Conservation (phyloP, 2,329 filamentous ascomycete genomes). For the Escovopsis sp. region DNA sequence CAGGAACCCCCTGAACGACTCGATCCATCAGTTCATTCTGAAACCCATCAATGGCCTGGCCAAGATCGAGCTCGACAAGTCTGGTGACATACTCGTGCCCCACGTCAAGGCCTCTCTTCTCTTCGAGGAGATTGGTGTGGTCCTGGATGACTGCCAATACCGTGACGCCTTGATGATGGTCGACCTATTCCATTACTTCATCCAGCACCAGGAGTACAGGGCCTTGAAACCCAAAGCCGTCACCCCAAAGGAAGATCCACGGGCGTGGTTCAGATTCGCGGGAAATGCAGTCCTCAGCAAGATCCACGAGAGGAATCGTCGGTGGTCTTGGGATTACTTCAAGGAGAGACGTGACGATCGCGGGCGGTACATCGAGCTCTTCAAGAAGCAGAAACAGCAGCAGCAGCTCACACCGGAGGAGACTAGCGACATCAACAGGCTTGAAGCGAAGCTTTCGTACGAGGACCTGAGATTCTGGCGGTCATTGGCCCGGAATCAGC, state of each 20-base stretch:
- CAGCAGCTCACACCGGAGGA: constrained; percentile 59
- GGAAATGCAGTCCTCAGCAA: constrained; percentile 79
- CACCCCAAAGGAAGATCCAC: constrained; percentile 74
- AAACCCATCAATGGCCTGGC: constrained; percentile 92
- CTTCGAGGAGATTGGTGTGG: constrained; percentile 94
- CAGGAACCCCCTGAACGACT: constrained; percentile 43
- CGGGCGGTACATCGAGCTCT: constrained; percentile 76
- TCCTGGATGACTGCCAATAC: constrained; percentile 96
- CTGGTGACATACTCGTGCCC: constrained; percentile 60
- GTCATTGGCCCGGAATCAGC: constrained; percentile 80
- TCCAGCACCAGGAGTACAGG: constrained; percentile 94
- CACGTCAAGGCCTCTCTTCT: constrained; percentile 83
- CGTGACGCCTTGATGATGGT: constrained; percentile 96
- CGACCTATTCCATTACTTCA: constrained; percentile 96
- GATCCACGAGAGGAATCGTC: constrained; percentile 84
- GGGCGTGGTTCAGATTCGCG: constrained; percentile 85
- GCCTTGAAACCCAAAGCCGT: constrained; percentile 73
- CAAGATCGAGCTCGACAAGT: constrained; percentile 90
- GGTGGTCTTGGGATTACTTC: constrained; percentile 95
- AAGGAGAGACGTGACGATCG: constrained; percentile 84
- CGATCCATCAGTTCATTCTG: constrained; percentile 78
- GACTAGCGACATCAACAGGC: constrained; percentile 51
- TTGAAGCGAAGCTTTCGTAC: constrained; percentile 83
- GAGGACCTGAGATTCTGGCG: constrained; percentile 97
- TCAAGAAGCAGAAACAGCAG: constrained; percentile 81